Conservation (phyloP, 805 yeast genomes). For the Candida nemodendra region DNA sequence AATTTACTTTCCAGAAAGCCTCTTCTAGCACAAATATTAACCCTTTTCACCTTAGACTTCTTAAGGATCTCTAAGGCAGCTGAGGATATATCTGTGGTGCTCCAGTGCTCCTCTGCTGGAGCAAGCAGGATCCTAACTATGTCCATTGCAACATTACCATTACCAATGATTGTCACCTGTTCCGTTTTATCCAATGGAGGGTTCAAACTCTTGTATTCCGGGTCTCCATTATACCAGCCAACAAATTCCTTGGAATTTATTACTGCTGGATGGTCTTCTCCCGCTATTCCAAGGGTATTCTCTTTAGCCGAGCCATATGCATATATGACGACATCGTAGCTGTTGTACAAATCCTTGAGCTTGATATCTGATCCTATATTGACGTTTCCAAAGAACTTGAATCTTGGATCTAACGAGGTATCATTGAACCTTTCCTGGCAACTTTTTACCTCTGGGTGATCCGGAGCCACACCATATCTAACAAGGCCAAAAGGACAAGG, state of each 20-base stretch:
- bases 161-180: conserved; percentile 83
- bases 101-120: conserved; percentile 51
- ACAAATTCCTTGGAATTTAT: conserved; percentile 83
- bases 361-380: conserved; percentile 62
- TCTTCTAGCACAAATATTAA: conserved; percentile 79
- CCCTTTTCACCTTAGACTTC: conserved; percentile 54
- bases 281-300: conserved; percentile 55
- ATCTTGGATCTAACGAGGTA: conserved; percentile 35
- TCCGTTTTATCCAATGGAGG: conserved; percentile 63
- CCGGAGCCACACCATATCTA: conserved; percentile 98
- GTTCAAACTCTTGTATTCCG: conserved; percentile 47
- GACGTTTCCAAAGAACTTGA: conserved; percentile 70
- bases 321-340: conserved; percentile 71
- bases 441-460: conserved; percentile 93
- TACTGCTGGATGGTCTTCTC: conserved; percentile 63
- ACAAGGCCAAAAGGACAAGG: conserved; percentile 93
- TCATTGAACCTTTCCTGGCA: conserved; percentile 75
- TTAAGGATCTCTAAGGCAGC: conserved; percentile 56
- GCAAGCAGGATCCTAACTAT: conserved; percentile 77
- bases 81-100: conserved; percentile 67
- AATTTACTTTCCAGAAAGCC: conserved; percentile 85
- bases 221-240: conserved; percentile 95
- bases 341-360: conserved; percentile 45
- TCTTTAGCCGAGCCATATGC: conserved; percentile 80
- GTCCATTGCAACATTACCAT: conserved; percentile 95